These are phyloP conservation scores for Hydnum rufescens DNA, from an alignment of 768 basidiomycete species.

Conservation along the genomic window DNA sequence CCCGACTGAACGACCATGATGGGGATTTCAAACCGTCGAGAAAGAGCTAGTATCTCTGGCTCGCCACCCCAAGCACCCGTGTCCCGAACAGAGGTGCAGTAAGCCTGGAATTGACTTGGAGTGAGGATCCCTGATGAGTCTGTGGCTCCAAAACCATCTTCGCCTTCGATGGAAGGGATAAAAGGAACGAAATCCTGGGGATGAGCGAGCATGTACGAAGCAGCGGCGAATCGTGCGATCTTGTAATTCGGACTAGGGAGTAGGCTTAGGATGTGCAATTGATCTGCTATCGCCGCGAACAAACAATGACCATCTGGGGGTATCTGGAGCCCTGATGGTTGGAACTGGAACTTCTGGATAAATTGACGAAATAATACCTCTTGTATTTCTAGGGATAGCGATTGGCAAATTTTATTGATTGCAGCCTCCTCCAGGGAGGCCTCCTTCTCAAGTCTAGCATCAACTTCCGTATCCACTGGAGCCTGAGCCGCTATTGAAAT, in stretches of 20 bases:
- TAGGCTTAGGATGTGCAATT: slow-evolving; percentile 55
- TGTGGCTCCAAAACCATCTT: slow-evolving; percentile 43
- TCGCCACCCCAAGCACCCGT: slow-evolving; percentile 96
- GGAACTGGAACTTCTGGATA: neutral
- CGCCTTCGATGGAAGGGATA: slow-evolving; percentile 50
- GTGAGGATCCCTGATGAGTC: slow-evolving; percentile 51
- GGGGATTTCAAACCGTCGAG: slow-evolving; percentile 57
- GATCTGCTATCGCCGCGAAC: slow-evolving; percentile 85
- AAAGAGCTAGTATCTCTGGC: slow-evolving; percentile 85
- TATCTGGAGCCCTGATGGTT: slow-evolving; percentile 31
- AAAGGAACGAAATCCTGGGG: slow-evolving; percentile 87
- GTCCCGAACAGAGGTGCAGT: slow-evolving; percentile 58
- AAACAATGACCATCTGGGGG: slow-evolving; percentile 93
- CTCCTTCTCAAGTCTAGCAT: slow-evolving; percentile 40
- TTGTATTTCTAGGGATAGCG: slow-evolving; percentile 40
- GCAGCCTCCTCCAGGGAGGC: slow-evolving; percentile 45
- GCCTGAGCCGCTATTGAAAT: slow-evolving; percentile 22
- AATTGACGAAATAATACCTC: slow-evolving; percentile 27
- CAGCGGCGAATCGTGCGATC: slow-evolving; percentile 44
- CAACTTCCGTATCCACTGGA: slow-evolving; percentile 34
- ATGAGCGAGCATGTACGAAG: slow-evolving; percentile 64
- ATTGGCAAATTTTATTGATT: slow-evolving; percentile 44
- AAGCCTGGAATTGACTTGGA: slow-evolving; percentile 39
- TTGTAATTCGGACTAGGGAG: slow-evolving; percentile 42
- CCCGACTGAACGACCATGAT: slow-evolving; percentile 84